Evolutionary conservation across 164 flowering plant species (phyloP), one percentile per base, ranked within the genome.

Genomic region (Euptelea pleiosperma): DNA sequence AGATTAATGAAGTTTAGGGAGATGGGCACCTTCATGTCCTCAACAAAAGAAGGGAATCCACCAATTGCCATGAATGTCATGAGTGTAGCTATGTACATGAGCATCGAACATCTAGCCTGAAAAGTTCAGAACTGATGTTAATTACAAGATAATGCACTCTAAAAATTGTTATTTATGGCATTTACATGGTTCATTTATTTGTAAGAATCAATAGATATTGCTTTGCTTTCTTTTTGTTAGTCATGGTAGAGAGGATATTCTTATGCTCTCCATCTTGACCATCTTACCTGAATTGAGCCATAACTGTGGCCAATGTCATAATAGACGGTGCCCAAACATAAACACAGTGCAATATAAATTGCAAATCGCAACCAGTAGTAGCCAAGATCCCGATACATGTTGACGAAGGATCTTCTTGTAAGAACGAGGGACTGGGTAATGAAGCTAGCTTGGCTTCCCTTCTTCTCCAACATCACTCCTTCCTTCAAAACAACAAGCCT

Each of bases 351-450:
- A 26, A 77, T 52, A 46, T 76, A 75, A 19, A 79, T 62, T 22
- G 49, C 73, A 18, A 77, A 45, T 12, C 81, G 75, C 29, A 85
- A 14, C 91, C 95, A 85, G 56, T 74, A 83, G 63, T 85, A 87
- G 16, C 93, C 89, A 3, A 73, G 41, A 44, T 84, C 93, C 18
- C 87, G 79, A 16, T 57, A 61, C 85, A 82, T 86, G 64, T 86
- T 84, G 11, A 77, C 59, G 33, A 48, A 76, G 5, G 93, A 85
- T 28, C 89, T 72, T 45, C 56, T 57, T 22, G 85, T 80, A 19
- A 79, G 79, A 59, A 75, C 68, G 1, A 60, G 25, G 34, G 72
- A 68, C 41, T 77, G 80, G 11, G 69, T 70, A 3, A 64, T 8
- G 47, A 74, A 75, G 52, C 66, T 62, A 26, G 84, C 73, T 41